These are phyloP conservation scores for Reticulascus tulasneorum DNA, from an alignment of 2,329 filamentous ascomycete species.

Conservation along the genomic window DNA sequence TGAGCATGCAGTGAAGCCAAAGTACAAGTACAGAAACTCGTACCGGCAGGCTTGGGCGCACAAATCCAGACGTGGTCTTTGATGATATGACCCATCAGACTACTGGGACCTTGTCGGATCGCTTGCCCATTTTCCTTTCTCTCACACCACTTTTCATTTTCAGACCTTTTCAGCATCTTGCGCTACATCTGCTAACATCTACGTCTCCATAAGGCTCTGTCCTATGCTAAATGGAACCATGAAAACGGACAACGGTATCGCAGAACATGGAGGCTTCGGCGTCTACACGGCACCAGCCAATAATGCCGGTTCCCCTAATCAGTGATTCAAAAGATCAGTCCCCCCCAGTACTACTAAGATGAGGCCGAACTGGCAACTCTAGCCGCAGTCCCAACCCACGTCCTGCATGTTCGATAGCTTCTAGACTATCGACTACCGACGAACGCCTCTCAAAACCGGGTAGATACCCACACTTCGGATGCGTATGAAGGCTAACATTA, in stretches of 20 bases:
- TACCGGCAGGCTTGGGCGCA: too few species aligned
- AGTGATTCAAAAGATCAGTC: conserved; percentile 1
- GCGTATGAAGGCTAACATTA: too few species aligned
- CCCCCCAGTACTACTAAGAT: too few species aligned
- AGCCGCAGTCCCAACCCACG: conserved; percentile 3
- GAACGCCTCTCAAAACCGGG: conserved; percentile 11
- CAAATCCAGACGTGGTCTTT: too few species aligned
- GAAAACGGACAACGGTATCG: conserved; percentile 54
- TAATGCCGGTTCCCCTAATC: conserved; percentile 28
- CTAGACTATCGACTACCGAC: conserved; percentile 6
- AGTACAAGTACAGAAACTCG: conserved; percentile 14
- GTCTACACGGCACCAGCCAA: conserved; percentile 41
- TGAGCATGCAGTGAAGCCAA: conserved; percentile 5
- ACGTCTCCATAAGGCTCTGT: conserved; percentile 59
- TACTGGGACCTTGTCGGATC: too few species aligned
- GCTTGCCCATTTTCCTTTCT: conserved; percentile 16
- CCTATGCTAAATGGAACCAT: conserved; percentile 82
- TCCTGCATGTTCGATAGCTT: conserved; percentile 1
- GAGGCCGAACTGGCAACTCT: conserved; percentile 1
- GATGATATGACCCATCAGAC: too few species aligned
- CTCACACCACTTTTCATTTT: conserved; percentile 2
- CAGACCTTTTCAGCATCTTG: neutral
- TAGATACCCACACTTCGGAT: conserved; percentile 4
- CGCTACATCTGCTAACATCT: conserved; percentile 21
- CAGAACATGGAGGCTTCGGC: conserved; percentile 56